These are phyloP conservation scores for Ilyonectria sp. DNA, from an alignment of 2,329 filamentous ascomycete genomes.

Conservation along the genomic window DNA sequence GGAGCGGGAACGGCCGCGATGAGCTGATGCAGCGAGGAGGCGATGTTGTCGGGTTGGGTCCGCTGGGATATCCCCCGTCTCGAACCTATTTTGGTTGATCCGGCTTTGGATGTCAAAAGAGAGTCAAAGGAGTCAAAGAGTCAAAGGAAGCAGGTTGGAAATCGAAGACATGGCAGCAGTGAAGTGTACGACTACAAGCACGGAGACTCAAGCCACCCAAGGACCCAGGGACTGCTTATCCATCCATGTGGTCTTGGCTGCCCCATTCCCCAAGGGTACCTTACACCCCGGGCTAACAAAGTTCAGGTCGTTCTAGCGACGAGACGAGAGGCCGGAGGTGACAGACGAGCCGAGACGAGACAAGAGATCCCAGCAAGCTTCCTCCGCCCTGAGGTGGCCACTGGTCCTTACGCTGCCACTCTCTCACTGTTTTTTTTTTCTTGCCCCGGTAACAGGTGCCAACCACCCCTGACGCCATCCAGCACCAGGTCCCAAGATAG, in stretches of 20 bases:
- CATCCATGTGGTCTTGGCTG: slow-evolving; percentile 21
- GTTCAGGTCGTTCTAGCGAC: slow-evolving; percentile 18
- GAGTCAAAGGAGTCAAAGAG: slow-evolving; percentile 3
- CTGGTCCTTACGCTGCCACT: slow-evolving; percentile 6
- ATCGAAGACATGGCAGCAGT: slow-evolving; percentile 15
- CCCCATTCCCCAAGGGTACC: slow-evolving; percentile 27
- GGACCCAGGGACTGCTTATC: slow-evolving; percentile 20
- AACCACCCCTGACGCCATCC: slow-evolving; percentile 41
- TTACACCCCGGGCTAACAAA: slow-evolving; percentile 26
- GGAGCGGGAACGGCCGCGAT: slow-evolving; percentile 44
- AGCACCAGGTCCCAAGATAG: slow-evolving; percentile 40
- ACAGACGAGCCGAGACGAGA: slow-evolving; percentile 25
- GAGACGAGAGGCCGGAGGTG: slow-evolving; percentile 12
- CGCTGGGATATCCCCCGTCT: slow-evolving; percentile 47
- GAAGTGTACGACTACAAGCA: slow-evolving; percentile 8
- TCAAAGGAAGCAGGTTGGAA: slow-evolving; percentile 4
- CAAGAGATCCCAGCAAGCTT: slow-evolving; percentile 18
- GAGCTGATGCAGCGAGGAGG: slow-evolving; percentile 46
- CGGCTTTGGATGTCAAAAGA: slow-evolving; percentile 16
- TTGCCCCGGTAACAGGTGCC: slow-evolving; percentile 9
- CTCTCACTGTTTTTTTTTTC: slow-evolving; percentile 9
- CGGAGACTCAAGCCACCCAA: neutral
- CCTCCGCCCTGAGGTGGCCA: neutral
- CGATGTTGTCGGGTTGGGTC: slow-evolving; percentile 39
- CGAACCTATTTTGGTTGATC: slow-evolving; percentile 30